Percentiles rank a stretch among this genome's conserved stretches.
phyloP scores from a whole-genome alignment of 2,329 filamentous ascomycete genomes.

The Beauveria asiatica region DNA sequence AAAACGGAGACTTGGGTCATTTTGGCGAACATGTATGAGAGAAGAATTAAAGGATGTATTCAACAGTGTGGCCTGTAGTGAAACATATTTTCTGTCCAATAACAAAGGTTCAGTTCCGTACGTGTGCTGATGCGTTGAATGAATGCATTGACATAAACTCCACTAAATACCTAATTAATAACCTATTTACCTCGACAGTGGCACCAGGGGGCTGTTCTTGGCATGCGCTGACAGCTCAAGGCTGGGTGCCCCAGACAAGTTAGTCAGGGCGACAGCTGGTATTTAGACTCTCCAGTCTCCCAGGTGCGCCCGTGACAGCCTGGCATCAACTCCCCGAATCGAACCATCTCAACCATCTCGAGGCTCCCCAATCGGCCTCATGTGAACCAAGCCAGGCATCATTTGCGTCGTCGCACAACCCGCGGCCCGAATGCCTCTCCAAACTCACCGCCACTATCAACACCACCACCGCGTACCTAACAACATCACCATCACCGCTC shows the following conservation, averaged over 20 bases:
- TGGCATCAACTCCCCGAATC: background rate
- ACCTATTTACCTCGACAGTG: background rate
- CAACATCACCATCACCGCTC: too few relatives aligned
- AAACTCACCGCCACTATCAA: background rate
- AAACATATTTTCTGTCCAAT: background rate
- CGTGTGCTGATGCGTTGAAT: too few relatives aligned
- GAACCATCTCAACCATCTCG: background rate
- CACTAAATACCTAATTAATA: background rate
- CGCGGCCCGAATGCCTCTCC: background rate
- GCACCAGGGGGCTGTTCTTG: background rate
- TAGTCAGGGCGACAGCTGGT: background rate
- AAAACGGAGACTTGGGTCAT: background rate
- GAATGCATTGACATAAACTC: background rate
- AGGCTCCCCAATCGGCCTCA: slow-evolving; percentile 1
- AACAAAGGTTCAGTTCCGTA: background rate
- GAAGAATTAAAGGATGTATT: background rate
- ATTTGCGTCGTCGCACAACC: background rate
- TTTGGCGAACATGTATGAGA: slow-evolving; percentile 6
- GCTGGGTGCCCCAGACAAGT: background rate
- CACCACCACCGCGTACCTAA: too few relatives aligned
- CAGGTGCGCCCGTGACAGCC: background rate
- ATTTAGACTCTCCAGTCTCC: background rate
- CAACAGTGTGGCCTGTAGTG: background rate
- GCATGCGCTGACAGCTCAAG: background rate
- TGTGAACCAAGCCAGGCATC: background rate